Base-by-base conservation (phyloP, 1,139 yeast genomes). In the Yamadazyma epiphylla region DNA sequence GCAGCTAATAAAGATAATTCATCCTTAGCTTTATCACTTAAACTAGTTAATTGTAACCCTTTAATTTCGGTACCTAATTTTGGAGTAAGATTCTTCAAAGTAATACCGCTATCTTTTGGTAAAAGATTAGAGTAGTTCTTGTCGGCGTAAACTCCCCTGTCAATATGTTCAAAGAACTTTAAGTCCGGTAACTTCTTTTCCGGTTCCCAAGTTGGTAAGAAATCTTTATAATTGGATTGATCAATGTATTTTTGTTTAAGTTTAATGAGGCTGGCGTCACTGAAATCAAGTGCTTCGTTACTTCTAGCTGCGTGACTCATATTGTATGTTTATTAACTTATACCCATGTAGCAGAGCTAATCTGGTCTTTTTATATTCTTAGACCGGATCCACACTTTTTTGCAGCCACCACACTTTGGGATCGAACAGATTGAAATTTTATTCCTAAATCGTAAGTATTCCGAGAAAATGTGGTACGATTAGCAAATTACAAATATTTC, bases 1-100 rank as follows among this genome's bases (percentile, higher is more conserved):
- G 82, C 81, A 25, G 74, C 79, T 23, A 74, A 58, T 26, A 78
- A 60, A 0, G 88, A 85, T 45, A 80, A 64, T 46, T 80, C 88
- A 49, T 79, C 75, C 48, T 72, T 76, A 25, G 72, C 85, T 9
- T 56, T 62, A 30, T 68, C 68, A 28, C 60, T 54, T 33, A 80
- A 59, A 36, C 68, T 51, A 2, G 81, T 71, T 31, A 81, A 58
- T 48, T 79, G 84, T 25, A 80, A 57, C 13, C 84, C 84, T 13
- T 48, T 50, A 23, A 81, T 59, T 49, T 76, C 85, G 15, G 81
- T 64, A 11, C 89, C 89, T 33, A 82, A 60, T 51, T 76, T 78
- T 28, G 88, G 89, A 5, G 83, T 70, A 38, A 78, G 48, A 22
- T 55, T 55, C 43, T 60, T 64, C 16, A 53, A 43, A 22, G 53